Evolutionary conservation across 2,329 filamentous ascomycete species (phyloP).

Genomic region (Penicillium frequentans): DNA sequence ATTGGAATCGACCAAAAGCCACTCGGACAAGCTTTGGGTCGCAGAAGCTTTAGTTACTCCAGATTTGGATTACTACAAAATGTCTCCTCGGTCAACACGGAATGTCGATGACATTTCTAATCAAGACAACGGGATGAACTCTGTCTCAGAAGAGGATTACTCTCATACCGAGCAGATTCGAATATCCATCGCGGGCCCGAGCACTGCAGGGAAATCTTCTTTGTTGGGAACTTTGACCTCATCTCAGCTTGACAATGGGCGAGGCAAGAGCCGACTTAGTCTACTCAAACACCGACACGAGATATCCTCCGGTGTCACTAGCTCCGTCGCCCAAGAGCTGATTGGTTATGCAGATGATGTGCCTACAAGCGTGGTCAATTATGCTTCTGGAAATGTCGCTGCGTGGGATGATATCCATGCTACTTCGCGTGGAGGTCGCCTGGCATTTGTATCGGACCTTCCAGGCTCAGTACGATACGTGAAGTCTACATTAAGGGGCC

Average conservation of each 20-base stretch:
- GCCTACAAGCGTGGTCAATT: slow-evolving; percentile 62
- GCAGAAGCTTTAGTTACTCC: slow-evolving; percentile 88
- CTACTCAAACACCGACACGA: slow-evolving; percentile 92
- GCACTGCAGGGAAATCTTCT: slow-evolving; percentile 89
- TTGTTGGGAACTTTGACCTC: slow-evolving; percentile 85
- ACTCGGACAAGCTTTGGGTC: slow-evolving; percentile 70
- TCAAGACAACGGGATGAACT: not conserved
- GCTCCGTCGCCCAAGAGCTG: slow-evolving; percentile 90
- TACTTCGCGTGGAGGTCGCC: slow-evolving; percentile 66
- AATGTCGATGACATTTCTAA: not conserved
- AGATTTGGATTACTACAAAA: slow-evolving; percentile 52
- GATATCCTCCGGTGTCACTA: slow-evolving; percentile 86
- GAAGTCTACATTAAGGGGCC: slow-evolving; percentile 80
- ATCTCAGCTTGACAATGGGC: slow-evolving; percentile 84
- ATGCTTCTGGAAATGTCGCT: slow-evolving; percentile 79
- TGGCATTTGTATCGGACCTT: slow-evolving; percentile 89
- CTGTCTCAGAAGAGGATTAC: slow-evolving; percentile 23
- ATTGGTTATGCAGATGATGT: slow-evolving; percentile 68
- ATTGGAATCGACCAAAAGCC: slow-evolving; percentile 25
- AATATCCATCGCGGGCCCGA: slow-evolving; percentile 84
- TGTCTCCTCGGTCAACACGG: slow-evolving; percentile 13
- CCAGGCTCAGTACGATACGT: slow-evolving; percentile 88
- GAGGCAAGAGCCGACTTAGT: slow-evolving; percentile 84
- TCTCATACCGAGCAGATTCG: slow-evolving; percentile 73
- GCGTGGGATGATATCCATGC: slow-evolving; percentile 95